Percentiles rank a stretch among this genome's conserved stretches.
Conservation (phyloP, 164 flowering plant species). For the Piper betle region DNA sequence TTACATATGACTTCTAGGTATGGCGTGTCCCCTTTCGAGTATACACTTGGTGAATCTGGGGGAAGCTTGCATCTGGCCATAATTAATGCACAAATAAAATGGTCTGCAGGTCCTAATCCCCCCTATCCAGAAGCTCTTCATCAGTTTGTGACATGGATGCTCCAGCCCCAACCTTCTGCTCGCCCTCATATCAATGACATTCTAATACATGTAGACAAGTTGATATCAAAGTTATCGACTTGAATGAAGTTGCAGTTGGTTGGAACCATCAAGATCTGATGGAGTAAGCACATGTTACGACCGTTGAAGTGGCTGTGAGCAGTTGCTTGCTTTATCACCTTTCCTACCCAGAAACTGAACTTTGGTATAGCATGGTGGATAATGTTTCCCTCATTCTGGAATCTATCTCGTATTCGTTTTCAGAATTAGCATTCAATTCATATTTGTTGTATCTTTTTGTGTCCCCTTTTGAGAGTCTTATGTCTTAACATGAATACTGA, state of each 20-base stretch:
- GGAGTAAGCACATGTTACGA: not conserved
- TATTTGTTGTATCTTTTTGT: not conserved
- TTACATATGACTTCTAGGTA: conserved; percentile 37
- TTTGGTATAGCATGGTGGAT: not conserved
- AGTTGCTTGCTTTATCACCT: not conserved
- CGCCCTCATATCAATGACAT: conserved; percentile 88
- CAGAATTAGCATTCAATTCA: not conserved
- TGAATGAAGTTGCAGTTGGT: conserved; percentile 1
- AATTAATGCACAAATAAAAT: conserved; percentile 76
- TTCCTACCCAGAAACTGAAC: not conserved
- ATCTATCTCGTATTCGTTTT: conserved; percentile 1
- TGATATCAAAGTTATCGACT: conserved; percentile 51
- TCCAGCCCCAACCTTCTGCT: conserved; percentile 75
- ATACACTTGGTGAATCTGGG: conserved; percentile 85
- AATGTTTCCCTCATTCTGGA: not conserved
- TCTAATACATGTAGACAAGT: conserved; percentile 78
- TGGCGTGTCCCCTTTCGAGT: conserved; percentile 88
- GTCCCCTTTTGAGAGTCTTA: not conserved
- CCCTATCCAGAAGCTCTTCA: conserved; percentile 82
- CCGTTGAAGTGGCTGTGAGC: not conserved
- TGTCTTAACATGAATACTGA: not conserved
- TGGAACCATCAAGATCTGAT: not conserved
- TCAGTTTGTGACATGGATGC: conserved; percentile 94
- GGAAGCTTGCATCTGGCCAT: conserved; percentile 92
- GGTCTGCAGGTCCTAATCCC: conserved; percentile 85